Percentiles rank a stretch among this genome's conserved stretches.
Evolutionary conservation across 2,329 filamentous ascomycete species (phyloP).

Genomic region (Elsinoe australis): DNA sequence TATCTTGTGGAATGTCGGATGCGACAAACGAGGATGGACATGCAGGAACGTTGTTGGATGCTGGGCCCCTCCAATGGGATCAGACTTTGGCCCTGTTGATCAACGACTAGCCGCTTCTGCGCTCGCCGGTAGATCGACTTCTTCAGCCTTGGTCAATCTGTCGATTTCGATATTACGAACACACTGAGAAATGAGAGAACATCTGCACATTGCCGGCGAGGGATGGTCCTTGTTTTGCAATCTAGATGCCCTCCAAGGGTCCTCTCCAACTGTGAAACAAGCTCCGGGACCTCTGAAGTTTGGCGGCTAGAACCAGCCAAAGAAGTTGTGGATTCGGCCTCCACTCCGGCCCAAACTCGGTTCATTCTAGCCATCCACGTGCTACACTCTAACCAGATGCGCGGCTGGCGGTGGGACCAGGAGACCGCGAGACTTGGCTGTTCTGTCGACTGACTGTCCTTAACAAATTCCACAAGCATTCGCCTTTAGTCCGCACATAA

Average conservation of each 20-base stretch:
- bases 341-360: not conserved
- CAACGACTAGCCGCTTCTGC: not conserved
- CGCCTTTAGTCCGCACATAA: no score
- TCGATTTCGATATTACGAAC: no score
- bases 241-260: not conserved
- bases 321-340: not conserved
- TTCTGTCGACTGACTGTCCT: no score
- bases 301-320: not conserved
- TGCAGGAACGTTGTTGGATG: slow-evolving; percentile 12
- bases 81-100: not conserved
- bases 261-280: slow-evolving; percentile 2
- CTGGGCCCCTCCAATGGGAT: slow-evolving; percentile 6
- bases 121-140: not conserved
- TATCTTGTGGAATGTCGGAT: not conserved
- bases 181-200: no score
- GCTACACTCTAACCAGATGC: no score
- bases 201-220: not conserved
- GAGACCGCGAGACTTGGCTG: no score
- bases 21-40: slow-evolving; percentile 5
- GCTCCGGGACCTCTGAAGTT: not conserved
- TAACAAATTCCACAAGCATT: no score
- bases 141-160: no score
- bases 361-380: no score
- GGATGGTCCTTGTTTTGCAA: not conserved
- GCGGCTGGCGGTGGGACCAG: no score